phyloP scores from a whole-genome alignment of 192 early-diverging fungal species.

The Gonapodya sp. region DNA sequence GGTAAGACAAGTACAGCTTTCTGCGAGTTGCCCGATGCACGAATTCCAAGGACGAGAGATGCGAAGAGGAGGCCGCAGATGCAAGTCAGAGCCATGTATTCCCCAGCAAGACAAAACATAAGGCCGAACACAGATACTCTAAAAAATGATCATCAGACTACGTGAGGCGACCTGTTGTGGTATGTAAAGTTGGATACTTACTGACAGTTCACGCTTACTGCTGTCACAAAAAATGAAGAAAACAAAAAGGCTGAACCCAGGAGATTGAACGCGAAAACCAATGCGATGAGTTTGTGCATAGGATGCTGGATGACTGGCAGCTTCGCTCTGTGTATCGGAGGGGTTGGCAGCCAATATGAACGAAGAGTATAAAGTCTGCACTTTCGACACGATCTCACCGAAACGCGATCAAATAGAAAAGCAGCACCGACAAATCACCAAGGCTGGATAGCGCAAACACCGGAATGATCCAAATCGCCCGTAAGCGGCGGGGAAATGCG shows the following conservation, averaged over 20 bases:
- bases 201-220: background rate
- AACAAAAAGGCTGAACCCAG: background rate
- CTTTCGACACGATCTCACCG: no score
- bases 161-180: no score
- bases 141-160: no score
- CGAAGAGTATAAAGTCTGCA: background rate
- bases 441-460: background rate
- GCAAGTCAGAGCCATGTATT: background rate
- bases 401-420: background rate
- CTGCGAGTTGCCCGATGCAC: background rate
- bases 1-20: background rate
- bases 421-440: background rate
- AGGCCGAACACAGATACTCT: background rate
- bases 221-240: background rate
- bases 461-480: background rate
- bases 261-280: background rate
- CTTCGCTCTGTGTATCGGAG: background rate
- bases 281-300: background rate
- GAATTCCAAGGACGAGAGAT: background rate
- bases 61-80: background rate
- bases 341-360: background rate
- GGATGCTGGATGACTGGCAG: background rate
- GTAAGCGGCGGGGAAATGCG: background rate
- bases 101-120: background rate
- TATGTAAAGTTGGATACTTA: no score